Evolutionary conservation across 129 eudicot species (phyloP).

Genomic region (Ambrosia artemisiifolia): DNA sequence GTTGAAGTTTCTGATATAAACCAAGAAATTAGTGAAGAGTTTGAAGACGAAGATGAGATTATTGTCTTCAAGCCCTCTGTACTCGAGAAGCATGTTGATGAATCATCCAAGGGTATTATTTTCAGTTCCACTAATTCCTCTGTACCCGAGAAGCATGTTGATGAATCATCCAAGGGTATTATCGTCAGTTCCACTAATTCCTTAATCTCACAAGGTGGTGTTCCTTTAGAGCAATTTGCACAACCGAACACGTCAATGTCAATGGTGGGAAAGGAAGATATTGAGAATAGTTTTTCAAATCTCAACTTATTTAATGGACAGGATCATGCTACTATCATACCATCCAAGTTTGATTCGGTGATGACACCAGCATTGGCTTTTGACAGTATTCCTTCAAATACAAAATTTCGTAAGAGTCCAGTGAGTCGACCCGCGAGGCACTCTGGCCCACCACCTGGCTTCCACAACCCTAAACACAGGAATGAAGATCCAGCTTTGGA

Average conservation of each 20-base stretch:
- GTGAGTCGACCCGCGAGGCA: slow-evolving; percentile 80
- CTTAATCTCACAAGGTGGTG: slow-evolving; percentile 36
- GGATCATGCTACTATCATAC: slow-evolving; percentile 42
- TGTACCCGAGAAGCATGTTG: slow-evolving; percentile 47
- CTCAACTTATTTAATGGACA: slow-evolving; percentile 37
- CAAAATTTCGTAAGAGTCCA: slow-evolving; percentile 53
- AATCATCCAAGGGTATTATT: slow-evolving; percentile 33
- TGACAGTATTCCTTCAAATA: slow-evolving; percentile 39
- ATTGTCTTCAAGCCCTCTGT: slow-evolving; percentile 80
- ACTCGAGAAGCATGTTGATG: slow-evolving; percentile 47
- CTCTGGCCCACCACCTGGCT: slow-evolving; percentile 94
- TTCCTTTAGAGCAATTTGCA: slow-evolving; percentile 35
- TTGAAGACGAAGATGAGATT: slow-evolving; percentile 89
- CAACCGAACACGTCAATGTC: slow-evolving; percentile 44
- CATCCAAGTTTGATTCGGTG: slow-evolving; percentile 49
- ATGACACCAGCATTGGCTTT: slow-evolving; percentile 42
- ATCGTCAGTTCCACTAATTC: slow-evolving; percentile 24
- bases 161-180: slow-evolving; percentile 38
- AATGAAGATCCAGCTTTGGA: slow-evolving; percentile 54
- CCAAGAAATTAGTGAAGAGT: slow-evolving; percentile 32
- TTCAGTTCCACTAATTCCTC: slow-evolving; percentile 23
- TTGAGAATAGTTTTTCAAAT: slow-evolving; percentile 42
- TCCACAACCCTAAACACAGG: slow-evolving; percentile 43
- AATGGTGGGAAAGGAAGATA: slow-evolving; percentile 38
- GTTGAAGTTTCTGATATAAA: slow-evolving; percentile 29